Evolutionary conservation across 495 filamentous ascomycete genomes (phyloP), one percentile per base, ranked within the genome.

Genomic region (Trichocladium uniseriatum): DNA sequence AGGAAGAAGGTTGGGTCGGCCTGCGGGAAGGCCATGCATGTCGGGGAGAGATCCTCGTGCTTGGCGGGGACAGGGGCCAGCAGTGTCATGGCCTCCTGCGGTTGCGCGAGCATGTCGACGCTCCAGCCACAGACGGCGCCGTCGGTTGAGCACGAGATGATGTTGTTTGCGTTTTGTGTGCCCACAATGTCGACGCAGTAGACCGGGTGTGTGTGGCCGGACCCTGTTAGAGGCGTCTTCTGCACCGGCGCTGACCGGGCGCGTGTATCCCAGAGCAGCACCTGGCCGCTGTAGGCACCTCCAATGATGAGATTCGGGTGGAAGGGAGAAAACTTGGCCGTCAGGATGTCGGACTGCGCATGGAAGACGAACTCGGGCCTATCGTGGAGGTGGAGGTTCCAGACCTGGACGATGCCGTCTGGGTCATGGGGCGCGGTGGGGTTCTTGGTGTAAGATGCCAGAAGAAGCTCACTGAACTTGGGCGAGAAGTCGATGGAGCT

Each of bases 101-200:
- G 94, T 59, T 94, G 84, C 1, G 88, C 84, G 29, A 99, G 82
- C 89, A 97, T 97, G 69, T 97, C 94, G 10, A 95, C 83, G 15
- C 84, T 86, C 94, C 94, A 99, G 38, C 87, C 84, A 67, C 94
- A 97, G 52, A 97, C 86, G 29, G 91, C 87, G 48, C 94, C 94
- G 59, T 99, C 94, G 0, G 94, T 99, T 3, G 89, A 95, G 61
- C 84, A 86, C 16, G 88, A 94, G 47, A 99, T 81, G 63, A 99
- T 94, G 61, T 97, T 97, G 67, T 95, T 92, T 42, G 94, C 94
- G 66, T 99, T 97, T 66, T 97, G 94, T 6, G 92, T 99, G 52
- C 92, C 92, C 35, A 97, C 86, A 22, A 97, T 89, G 38, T 92
- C 88, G 49, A 99, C 81, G 21, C 82, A 84, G 71, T 99, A 99